phyloP scores from a whole-genome alignment of 192 early-diverging fungal genomes.

The Backusella westeae region DNA sequence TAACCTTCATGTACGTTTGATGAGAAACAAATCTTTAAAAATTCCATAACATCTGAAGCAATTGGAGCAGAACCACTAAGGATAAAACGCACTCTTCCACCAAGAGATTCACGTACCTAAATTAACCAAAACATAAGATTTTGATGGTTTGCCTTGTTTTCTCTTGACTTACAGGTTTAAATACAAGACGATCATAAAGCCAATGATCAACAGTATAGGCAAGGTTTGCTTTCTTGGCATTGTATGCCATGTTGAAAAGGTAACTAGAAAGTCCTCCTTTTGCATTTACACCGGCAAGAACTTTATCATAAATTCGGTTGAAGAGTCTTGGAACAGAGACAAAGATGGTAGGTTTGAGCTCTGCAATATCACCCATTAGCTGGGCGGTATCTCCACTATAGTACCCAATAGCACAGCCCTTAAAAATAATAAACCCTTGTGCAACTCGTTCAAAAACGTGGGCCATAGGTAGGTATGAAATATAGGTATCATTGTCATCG shows the following conservation, averaged over 20 bases:
- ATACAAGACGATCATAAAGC: constrained; percentile 75
- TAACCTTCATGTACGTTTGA: constrained; percentile 82
- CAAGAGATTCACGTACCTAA: constrained; percentile 61
- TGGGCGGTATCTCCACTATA: constrained; percentile 55
- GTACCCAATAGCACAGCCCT: constrained; percentile 74
- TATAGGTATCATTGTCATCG: constrained; percentile 47
- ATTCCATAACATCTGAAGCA: constrained; percentile 76
- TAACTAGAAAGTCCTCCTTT: constrained; percentile 62
- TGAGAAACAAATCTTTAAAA: constrained; percentile 81
- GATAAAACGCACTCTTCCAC: constrained; percentile 76
- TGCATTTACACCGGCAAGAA: constrained; percentile 62
- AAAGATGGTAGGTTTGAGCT: constrained; percentile 83
- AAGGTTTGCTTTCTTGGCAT: constrained; percentile 53
- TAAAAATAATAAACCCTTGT: constrained; percentile 51
- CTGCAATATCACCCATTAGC: constrained; percentile 77
- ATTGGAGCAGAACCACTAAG: constrained; percentile 87
- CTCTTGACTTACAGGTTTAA: constrained; percentile 51
- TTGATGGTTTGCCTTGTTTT: not conserved
- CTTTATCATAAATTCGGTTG: constrained; percentile 86
- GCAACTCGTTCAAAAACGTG: constrained; percentile 80
- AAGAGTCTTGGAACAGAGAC: constrained; percentile 86
- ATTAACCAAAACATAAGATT: not conserved
- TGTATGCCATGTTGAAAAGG: constrained; percentile 60
- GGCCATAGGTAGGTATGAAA: constrained; percentile 90
- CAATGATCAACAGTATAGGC: constrained; percentile 53